Base-by-base conservation (phyloP, 2,329 filamentous ascomycete genomes). In the Fusarium albidum region DNA sequence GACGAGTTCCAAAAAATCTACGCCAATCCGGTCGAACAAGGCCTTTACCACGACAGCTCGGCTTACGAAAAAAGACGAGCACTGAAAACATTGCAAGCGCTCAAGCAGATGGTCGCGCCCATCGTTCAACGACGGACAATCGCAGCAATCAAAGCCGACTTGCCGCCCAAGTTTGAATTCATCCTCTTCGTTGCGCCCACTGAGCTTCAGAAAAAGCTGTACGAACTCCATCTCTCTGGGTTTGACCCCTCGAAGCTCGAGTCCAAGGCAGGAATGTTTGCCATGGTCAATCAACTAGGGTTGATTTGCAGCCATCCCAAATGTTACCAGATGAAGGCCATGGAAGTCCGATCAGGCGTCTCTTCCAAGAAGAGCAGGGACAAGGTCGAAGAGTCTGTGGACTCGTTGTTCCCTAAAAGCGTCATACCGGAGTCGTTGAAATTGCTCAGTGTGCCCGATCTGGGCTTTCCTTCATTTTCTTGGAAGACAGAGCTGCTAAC, bases 121-220 rank as follows among this genome's bases (percentile, higher is more conserved):
- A 96, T 96, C 71, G 85, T 96, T 13, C 80, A 93, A 66, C 85
- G 93, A 25, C 85, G 83, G 8, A 91, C 90, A 43, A 88, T 92
- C 55, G 70, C 73, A 13, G 81, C 82, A 6, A 76, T 96, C 35
- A 81, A 82, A 56, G 77, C 85, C 11, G 84, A 87, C 32, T 76
- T 96, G 35, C 90, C 90, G 3, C 76, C 78, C 0, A 97, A 96
- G 70, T 83, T 82, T 8, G 93, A 97, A 68, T 96, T 94, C 67
- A 83, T 96, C 26, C 82, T 97, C 46, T 89, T 82, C 4, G 77
- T 96, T 6, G 84, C 88, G 7, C 76, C 95, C 10, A 91, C 89
- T 0, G 64, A 75, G 0, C 40, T 89, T 2, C 93, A 97, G 71
- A 74, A 71, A 35, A 65, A 75, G 3, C 79, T 87, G 0, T 96